Evolutionary conservation across 345 rosid species (phyloP), one percentile per base, ranked within the genome.

Genomic region (Gossypioides kirkii): DNA sequence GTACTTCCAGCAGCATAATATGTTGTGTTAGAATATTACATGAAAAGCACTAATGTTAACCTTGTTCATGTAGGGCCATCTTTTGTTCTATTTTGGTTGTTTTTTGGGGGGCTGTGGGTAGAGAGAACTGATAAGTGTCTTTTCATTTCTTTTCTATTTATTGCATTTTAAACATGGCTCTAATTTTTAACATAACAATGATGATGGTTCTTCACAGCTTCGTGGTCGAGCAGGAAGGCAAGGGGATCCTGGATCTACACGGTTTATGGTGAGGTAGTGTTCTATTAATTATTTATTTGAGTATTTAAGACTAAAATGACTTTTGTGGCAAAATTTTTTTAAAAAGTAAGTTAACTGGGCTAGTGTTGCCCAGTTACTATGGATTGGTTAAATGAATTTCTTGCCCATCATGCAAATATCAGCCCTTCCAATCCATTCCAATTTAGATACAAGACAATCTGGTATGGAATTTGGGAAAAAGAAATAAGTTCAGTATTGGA

Each of bases 141-240:
- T 28, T 55, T 74, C 55, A 18, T 23, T 73, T 65, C 18, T 71
- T 23, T 50, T 11, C 16, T n/a, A 56, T 61, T 52, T 41, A 32
- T 61, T 20, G 36, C 70, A 36, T 22, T 32, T 73, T 56, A 71
- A 53, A 38, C 10, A 60, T 75, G 42, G 70, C 12, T 76, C 23
- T 76, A 63, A 70, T 58, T 25, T 69, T 61, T 32, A 20, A 58
- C 7, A 11, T 72, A 55, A 49, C 17, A 55, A 53, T 72, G 50
- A 49, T 38, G 47, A 23, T 72, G 45, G 56, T 77, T 60, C 62
- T 75, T 46, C n/a, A 54, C 78, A 94, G 98, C 98, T 94, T 77
- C 97, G 98, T 73, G 98, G 98, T 64, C 82, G 98, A 89, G 96
- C 98, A 76, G 98, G 96, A 83, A 87, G 98, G 83, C 97, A 94